Evolutionary conservation across 2,329 filamentous ascomycete species (phyloP), one percentile per base, ranked within the genome.

Genomic region (Botrytis fabae): DNA sequence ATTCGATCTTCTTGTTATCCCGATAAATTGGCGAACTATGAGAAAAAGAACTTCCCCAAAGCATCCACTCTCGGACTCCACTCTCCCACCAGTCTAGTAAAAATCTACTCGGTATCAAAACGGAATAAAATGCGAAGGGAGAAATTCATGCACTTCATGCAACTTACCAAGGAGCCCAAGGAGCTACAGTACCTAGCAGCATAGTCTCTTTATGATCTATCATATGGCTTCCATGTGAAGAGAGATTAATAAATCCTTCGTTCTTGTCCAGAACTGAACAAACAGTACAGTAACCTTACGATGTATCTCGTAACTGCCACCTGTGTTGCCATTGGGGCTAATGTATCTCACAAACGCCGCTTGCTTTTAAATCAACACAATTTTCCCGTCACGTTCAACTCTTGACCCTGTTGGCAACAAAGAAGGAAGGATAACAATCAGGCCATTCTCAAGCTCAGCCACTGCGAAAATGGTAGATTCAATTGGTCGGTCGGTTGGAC

Each of bases 81-180:
- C 65, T 57, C 57, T 57, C 65, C 65, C 48, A 57, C 35, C 40
- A 44, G 38, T 63, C 61, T 64, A 32, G 18, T 32, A 32, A 64
- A 57, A 57, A 35, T 68, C 35, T 68, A 68, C 65, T 68, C 48
- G 65, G 65, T 68, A 68, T 68, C 65, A 68, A 57, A 25, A 68
- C 4, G 46, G 46, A 28, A 48, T 20, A 54, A 54, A 51, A 22
- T 28, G 38, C 46, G 10, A 62, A 22, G 28, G 42, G n/a, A 44
- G 42, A 48, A 48, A 46, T 68, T 28, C 35, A 68, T 68, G 64
- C 35, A 68, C 64, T 54, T 54, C 32, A 51, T 40, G 28, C 32
- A 38, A 40, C 32, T n/a, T 28, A 54, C 32, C 48, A 22, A 54
- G 35, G 25, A 32, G 48, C 65, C 32, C 48, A 22, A 54, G 35